Base-by-base conservation (phyloP, 1,284 basidiomycete species). In the Lignosus rhinocerotis region DNA sequence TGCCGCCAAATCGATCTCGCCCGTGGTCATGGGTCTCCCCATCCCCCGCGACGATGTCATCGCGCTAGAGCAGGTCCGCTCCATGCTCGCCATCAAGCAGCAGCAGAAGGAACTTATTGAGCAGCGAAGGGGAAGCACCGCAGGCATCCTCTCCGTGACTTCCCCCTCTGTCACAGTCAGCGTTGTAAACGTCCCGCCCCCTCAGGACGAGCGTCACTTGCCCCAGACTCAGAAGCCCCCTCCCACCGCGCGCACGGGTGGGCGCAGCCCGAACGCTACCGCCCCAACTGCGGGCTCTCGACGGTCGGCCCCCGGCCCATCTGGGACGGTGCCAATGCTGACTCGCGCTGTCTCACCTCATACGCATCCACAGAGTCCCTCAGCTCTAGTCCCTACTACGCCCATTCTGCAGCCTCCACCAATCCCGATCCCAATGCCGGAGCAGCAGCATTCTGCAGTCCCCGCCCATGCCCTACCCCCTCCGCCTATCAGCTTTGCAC, bases 401-500 rank as follows among this genome's bases (percentile, higher is more conserved):
- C 61, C 47, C 45, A 56, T 59, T 38, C 58, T 62, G 8, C 66
- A 56, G 38, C 63, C 62, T 12, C 62, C 65, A 2, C 59, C 60
- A 7, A 44, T 63, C 42, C 61, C 65, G 5, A 11, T 46, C 3
- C 34, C 55, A 4, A 32, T 52, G 21, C 61, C 58, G 38, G 49
- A 52, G 30, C 51, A 58, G 30, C 62, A 62, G 38, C 51, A 62
- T 48, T n/a, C 58, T n/a, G 36, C 36, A 11, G 45, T 55, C 17
- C 63, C 64, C 19, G 51, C 67, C 10, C 67, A 73, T 62, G 69
- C 77, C 2, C 73, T 89, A 6, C 83, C 87, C 0, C 81, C 87
- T 3, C 86, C 85, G 8, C 82, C 88, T 19, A 89, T 87, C 69
- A 89, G 87, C 72, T 90, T 91, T 72, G 85, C 87, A 17, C 80